A percentile compares a stretch with the other conserved stretches of the same genome.
These are phyloP conservation scores for Calvatia gigantea DNA, from an alignment of 768 basidiomycete genomes.

Conservation along the genomic window DNA sequence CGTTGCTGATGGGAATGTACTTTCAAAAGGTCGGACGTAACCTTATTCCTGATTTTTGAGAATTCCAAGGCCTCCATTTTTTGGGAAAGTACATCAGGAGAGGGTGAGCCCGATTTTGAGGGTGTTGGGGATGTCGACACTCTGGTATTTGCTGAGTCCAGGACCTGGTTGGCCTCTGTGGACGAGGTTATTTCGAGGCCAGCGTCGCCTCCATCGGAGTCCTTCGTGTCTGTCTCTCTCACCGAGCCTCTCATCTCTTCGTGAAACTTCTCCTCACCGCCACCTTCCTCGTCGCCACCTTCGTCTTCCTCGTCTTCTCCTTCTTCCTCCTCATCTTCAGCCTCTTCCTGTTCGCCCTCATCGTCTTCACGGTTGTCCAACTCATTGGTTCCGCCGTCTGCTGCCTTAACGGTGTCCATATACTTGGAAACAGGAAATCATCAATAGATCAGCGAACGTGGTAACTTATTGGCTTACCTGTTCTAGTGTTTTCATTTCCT, in stretches of 20 bases:
- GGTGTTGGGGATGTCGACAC: slow-evolving; percentile 51
- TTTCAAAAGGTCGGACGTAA: slow-evolving; percentile 59
- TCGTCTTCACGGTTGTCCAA: slow-evolving; percentile 27
- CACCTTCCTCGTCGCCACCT: slow-evolving; percentile 21
- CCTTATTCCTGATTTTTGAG: slow-evolving; percentile 53
- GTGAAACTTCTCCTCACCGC: slow-evolving; percentile 27
- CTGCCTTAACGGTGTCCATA: slow-evolving; percentile 44
- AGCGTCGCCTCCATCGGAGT: background rate
- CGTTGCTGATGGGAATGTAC: slow-evolving; percentile 58
- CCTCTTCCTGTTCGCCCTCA: slow-evolving; percentile 32
- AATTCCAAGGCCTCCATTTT: slow-evolving; percentile 38
- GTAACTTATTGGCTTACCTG: slow-evolving; percentile 57
- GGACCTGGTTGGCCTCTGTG: slow-evolving; percentile 14
- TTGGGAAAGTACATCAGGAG: slow-evolving; percentile 35
- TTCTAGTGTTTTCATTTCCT: slow-evolving; percentile 78
- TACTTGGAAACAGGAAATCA: slow-evolving; percentile 44
- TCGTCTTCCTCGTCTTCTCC: slow-evolving; percentile 16
- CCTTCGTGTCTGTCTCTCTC: background rate
- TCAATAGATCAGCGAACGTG: background rate
- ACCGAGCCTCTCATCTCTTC: background rate
- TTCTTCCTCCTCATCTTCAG: slow-evolving; percentile 25
- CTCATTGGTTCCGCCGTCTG: slow-evolving; percentile 23
- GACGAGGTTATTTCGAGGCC: background rate
- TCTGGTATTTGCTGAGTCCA: slow-evolving; percentile 24
- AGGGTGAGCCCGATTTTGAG: slow-evolving; percentile 41